Conservation (phyloP, 2,329 filamentous ascomycete genomes). For the Colletotrichum agaves region DNA sequence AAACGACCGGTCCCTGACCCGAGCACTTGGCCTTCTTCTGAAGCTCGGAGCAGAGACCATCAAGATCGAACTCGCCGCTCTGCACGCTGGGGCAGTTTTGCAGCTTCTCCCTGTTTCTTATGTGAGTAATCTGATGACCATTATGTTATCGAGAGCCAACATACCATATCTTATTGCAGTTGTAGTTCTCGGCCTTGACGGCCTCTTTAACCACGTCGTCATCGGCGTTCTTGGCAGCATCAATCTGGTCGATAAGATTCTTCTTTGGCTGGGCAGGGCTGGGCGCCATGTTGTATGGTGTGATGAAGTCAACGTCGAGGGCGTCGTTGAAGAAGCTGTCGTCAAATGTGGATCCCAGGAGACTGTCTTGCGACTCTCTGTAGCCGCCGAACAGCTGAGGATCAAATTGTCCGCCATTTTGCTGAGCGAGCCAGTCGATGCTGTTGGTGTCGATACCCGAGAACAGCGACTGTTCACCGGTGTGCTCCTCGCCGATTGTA, state of each 20-base stretch:
- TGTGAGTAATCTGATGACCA: slow-evolving; percentile 53
- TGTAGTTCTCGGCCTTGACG: slow-evolving; percentile 67
- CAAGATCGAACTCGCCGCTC: slow-evolving; percentile 91
- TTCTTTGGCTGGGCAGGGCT: slow-evolving; percentile 65
- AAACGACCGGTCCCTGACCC: slow-evolving; percentile 87
- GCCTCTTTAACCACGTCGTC: slow-evolving; percentile 66
- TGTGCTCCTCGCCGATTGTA: slow-evolving; percentile 72
- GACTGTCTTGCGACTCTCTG: slow-evolving; percentile 86
- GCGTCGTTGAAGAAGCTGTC: slow-evolving; percentile 78
- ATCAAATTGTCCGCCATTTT: slow-evolving; percentile 89
- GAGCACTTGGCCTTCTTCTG: slow-evolving; percentile 97
- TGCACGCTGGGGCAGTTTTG: slow-evolving; percentile 89
- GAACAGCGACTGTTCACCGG: slow-evolving; percentile 49
- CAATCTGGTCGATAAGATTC: slow-evolving; percentile 81
- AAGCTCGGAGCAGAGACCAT: slow-evolving; percentile 90
- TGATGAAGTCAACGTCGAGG: slow-evolving; percentile 82
- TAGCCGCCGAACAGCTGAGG: slow-evolving; percentile 93
- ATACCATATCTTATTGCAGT: slow-evolving; percentile 94
- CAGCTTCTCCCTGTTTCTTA: slow-evolving; percentile 79
- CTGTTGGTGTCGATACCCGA: slow-evolving; percentile 62
- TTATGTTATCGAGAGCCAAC: slow-evolving; percentile 44
- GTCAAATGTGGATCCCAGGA: slow-evolving; percentile 77
- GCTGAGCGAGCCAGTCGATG: slow-evolving; percentile 80
- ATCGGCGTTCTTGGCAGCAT: slow-evolving; percentile 76
- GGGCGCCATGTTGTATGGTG: slow-evolving; percentile 77